phyloP scores from a whole-genome alignment of 148 eudicot species.

The Bassia scoparia region DNA sequence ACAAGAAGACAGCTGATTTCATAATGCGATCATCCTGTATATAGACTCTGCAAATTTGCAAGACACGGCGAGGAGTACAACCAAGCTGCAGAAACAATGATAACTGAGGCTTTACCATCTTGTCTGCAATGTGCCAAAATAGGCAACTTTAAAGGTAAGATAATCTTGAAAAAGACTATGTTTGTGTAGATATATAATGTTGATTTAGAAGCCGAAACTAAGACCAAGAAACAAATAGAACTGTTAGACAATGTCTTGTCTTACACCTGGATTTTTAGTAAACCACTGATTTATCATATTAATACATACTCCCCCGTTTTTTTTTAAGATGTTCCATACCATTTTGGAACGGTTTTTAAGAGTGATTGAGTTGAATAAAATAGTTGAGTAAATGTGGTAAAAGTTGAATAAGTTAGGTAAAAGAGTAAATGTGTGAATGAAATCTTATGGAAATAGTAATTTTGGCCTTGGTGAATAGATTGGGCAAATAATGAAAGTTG shows the following conservation, averaged over 20 bases:
- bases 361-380: too few species aligned
- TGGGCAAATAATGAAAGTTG: too few species aligned
- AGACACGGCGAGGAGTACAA: conserved; percentile 24
- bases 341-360: too few species aligned
- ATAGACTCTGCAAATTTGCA: conserved; percentile 29
- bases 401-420: too few species aligned
- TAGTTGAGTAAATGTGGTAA: too few species aligned
- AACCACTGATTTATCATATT: not conserved
- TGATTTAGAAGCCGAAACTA: not conserved
- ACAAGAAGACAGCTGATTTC: conserved; percentile 47
- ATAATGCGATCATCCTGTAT: conserved; percentile 21
- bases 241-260: not conserved
- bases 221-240: too few species aligned
- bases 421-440: too few species aligned
- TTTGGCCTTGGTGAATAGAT: too few species aligned
- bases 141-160: not conserved
- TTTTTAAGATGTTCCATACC: too few species aligned
- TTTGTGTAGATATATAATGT: not conserved
- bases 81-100: conserved; percentile 27
- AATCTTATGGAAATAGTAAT: too few species aligned
- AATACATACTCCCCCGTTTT: too few species aligned
- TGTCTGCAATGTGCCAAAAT: not conserved
- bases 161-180: not conserved
- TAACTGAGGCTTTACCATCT: conserved; percentile 30
- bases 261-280: not conserved